Evolutionary conservation across 2,329 filamentous ascomycete genomes (phyloP).

Genomic region (Sclerotinia spermophila): DNA sequence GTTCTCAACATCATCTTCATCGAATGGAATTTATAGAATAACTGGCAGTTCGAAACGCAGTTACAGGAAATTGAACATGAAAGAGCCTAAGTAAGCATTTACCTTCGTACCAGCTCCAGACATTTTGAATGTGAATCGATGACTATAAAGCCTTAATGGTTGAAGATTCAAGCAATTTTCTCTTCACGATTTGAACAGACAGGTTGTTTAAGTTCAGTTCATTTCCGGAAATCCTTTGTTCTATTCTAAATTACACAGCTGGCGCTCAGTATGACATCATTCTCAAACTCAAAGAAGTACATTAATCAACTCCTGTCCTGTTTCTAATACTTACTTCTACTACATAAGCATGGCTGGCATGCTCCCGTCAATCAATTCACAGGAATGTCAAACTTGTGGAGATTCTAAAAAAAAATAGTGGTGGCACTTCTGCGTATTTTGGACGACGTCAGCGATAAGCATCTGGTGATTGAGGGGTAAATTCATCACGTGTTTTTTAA

Average conservation of each 20-base stretch:
- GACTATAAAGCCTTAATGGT: background rate
- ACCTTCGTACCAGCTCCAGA: conserved; percentile 6
- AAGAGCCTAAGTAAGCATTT: background rate
- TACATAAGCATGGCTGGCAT: background rate
- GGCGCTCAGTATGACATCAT: conserved; percentile 7
- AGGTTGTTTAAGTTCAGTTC: background rate
- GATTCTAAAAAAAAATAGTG: background rate
- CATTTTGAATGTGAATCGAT: background rate
- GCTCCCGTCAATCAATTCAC: conserved; percentile 3
- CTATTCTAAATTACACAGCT: background rate
- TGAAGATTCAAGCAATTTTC: background rate
- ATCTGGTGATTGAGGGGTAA: conserved; percentile 9
- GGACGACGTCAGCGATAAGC: conserved; percentile 10
- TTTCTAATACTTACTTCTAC: background rate
- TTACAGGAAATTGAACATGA: background rate
- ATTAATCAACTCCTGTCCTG: background rate
- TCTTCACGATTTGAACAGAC: background rate
- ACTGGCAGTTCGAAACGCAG: background rate
- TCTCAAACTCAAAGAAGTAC: conserved; percentile 1
- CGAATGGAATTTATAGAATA: background rate
- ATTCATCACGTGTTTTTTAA: background rate
- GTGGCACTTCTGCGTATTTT: background rate
- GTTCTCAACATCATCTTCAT: background rate
- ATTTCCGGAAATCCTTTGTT: conserved; percentile 2
- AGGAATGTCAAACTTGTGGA: background rate